Conservation (phyloP, 768 basidiomycete genomes). For the Omphalotus guepiniiformis region DNA sequence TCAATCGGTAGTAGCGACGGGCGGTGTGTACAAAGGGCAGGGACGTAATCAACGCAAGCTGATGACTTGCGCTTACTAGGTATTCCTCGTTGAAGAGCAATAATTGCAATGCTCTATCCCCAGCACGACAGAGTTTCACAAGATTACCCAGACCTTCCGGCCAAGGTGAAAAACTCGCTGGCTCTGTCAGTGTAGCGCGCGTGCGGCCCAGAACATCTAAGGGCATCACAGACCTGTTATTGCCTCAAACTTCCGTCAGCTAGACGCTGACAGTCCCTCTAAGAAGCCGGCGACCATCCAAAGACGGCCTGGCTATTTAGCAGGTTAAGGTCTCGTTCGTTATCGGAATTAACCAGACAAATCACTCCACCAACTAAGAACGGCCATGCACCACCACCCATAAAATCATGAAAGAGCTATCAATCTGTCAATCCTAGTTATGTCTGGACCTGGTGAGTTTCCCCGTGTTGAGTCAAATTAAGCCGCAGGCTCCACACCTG, state of each 20-base stretch:
- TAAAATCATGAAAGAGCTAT: constrained; percentile 83
- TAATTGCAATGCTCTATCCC: constrained; percentile 91
- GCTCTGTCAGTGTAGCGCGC: constrained; percentile 87
- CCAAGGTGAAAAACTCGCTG: constrained; percentile 77
- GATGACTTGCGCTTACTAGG: constrained; percentile 87
- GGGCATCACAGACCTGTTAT: constrained; percentile 91
- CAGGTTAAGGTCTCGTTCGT: constrained; percentile 92
- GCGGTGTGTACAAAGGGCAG: constrained; percentile 90
- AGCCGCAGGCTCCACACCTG: constrained; percentile 69
- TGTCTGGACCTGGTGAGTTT: constrained; percentile 81
- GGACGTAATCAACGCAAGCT: constrained; percentile 88
- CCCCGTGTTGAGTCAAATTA: constrained; percentile 83
- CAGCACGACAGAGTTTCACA: constrained; percentile 78
- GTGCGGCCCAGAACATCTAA: constrained; percentile 89
- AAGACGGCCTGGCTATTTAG: constrained; percentile 83
- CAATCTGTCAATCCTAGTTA: constrained; percentile 76
- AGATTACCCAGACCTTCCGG: constrained; percentile 73
- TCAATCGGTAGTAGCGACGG: constrained; percentile 90
- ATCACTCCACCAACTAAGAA: constrained; percentile 92
- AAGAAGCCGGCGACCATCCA: constrained; percentile 76
- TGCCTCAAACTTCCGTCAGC: constrained; percentile 84
- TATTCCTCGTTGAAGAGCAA: constrained; percentile 90
- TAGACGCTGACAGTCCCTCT: constrained; percentile 82
- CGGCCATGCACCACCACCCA: constrained; percentile 88
- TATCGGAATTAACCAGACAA: constrained; percentile 97